Evolutionary conservation across 805 yeast genomes (phyloP).

Genomic region (Yamadazyma paraphyllophila): DNA sequence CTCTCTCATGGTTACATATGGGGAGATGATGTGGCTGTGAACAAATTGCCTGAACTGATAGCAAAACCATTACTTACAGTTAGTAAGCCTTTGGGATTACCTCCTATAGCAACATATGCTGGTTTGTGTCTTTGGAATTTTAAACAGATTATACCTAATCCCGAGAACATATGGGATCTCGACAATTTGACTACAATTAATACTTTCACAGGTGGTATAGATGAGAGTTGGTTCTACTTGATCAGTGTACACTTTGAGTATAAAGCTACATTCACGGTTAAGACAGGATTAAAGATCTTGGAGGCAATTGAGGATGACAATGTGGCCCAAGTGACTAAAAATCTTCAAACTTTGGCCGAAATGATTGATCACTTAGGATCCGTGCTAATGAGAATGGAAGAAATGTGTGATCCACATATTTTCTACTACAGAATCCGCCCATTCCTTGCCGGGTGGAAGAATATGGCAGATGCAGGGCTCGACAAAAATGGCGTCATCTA

Average conservation of each 20-base stretch:
- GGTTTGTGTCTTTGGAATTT: constrained; percentile 88
- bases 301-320: constrained; percentile 51
- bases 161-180: constrained; percentile 46
- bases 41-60: constrained; percentile 62
- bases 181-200: constrained; percentile 73
- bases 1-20: constrained; percentile 88
- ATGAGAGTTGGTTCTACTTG: constrained; percentile 91
- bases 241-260: constrained; percentile 85
- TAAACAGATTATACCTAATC: constrained; percentile 53
- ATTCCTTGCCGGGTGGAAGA: constrained; percentile 90
- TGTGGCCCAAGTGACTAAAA: constrained; percentile 35
- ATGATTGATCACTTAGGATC: constrained; percentile 71
- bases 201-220: constrained; percentile 87
- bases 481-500: constrained; percentile 68
- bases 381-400: constrained; percentile 78
- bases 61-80: constrained; percentile 68
- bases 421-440: constrained; percentile 87
- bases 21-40: constrained; percentile 65
- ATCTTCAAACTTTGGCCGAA: constrained; percentile 68
- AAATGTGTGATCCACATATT: constrained; percentile 91
- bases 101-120: constrained; percentile 87
- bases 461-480: constrained; percentile 84
- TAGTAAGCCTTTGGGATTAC: constrained; percentile 62
- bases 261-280: constrained; percentile 71
- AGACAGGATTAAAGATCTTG: constrained; percentile 66